Evolutionary conservation across 139 green algal genomes (phyloP), one percentile per base, ranked within the genome.

Genomic region (Chlamydomonas eustigma): DNA sequence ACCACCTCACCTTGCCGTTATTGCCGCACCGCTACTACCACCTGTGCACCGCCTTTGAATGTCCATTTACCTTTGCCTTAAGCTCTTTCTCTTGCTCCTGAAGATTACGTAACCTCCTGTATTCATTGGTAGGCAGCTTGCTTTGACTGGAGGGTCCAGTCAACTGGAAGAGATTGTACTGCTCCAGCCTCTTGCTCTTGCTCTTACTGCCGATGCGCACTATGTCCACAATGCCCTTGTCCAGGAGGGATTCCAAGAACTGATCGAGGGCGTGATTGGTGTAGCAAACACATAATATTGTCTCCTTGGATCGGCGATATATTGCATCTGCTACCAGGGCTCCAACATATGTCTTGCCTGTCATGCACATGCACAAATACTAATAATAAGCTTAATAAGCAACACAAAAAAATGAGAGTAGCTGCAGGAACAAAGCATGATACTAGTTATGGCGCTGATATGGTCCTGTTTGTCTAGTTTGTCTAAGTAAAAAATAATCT

Each of bases 191-290:
- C 73, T 79, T n/a, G 36, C 37, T 81, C 73, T 83, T 83, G 74
- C 78, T 84, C 64, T 76, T 68, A 12, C 87, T 80, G 18, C 89
- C 89, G 0, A 91, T 71, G 74, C 88, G 85, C 24, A 92, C 85
- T 12, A 92, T 77, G 33, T 63, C 39, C 91, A 68, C 87, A 38
- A 93, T 22, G 18, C 58, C 58, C 51, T 81, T 84, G 1, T 88
- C 84, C 18, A 94, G 58, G 37, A 95, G 76, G 1, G 81, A 80
- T 71, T 92, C 86, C 65, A 94, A 80, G 63, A 94, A 92, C 69
- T 76, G 63, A 50, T 95, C 91, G 66, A 95, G 79, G 12, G 91
- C 91, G 67, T 94, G 90, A 78, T 94, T 94, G n/a, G 90, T 94
- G 80, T 89, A 91, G 74, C 85, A 91, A 18, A 93, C 80, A 65